Percentiles rank a stretch among this genome's conserved stretches.
Evolutionary conservation across 2,329 filamentous ascomycete species (phyloP).

Genomic region (Periglandula ipomoeae): DNA sequence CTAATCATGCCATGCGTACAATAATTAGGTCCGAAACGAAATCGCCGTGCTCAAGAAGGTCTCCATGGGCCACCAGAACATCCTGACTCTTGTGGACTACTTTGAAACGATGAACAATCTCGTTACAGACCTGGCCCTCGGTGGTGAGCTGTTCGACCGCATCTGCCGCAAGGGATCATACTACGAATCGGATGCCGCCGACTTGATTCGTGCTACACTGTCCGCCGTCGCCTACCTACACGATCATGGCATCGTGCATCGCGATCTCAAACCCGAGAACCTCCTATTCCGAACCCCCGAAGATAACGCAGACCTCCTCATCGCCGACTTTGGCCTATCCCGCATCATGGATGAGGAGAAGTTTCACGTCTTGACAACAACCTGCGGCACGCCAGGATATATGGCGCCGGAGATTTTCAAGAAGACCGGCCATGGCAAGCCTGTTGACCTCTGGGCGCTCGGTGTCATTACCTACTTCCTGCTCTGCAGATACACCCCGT

Average conservation of each 20-base stretch:
- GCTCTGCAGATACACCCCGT: slow-evolving; percentile 94
- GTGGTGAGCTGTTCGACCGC: slow-evolving; percentile 94
- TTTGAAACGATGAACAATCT: slow-evolving; percentile 99
- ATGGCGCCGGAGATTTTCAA: slow-evolving; percentile 99
- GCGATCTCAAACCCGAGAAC: slow-evolving; percentile 96
- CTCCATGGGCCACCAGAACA: slow-evolving; percentile 99
- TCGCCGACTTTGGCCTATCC: slow-evolving; percentile 92
- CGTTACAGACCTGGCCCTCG: slow-evolving; percentile 91
- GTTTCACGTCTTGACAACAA: slow-evolving; percentile 95
- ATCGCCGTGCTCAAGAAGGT: slow-evolving; percentile 95
- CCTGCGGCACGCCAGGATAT: slow-evolving; percentile 94
- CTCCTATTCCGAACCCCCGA: slow-evolving; percentile 93
- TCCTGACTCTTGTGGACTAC: slow-evolving; percentile 94
- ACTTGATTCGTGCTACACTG: slow-evolving; percentile 87
- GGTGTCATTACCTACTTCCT: slow-evolving; percentile 99
- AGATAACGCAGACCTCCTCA: slow-evolving; percentile 92
- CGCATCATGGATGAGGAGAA: slow-evolving; percentile 99
- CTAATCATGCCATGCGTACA: not conserved
- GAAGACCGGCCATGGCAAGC: slow-evolving; percentile 95
- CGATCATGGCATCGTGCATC: slow-evolving; percentile 96
- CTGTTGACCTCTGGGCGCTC: slow-evolving; percentile 96
- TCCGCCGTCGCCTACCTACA: slow-evolving; percentile 98
- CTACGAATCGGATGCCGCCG: slow-evolving; percentile 93
- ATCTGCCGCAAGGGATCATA: slow-evolving; percentile 98
- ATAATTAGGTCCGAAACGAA: slow-evolving; percentile 76